Base-by-base conservation (phyloP, 345 rosid genomes). In the Noccaea bulbosa region DNA sequence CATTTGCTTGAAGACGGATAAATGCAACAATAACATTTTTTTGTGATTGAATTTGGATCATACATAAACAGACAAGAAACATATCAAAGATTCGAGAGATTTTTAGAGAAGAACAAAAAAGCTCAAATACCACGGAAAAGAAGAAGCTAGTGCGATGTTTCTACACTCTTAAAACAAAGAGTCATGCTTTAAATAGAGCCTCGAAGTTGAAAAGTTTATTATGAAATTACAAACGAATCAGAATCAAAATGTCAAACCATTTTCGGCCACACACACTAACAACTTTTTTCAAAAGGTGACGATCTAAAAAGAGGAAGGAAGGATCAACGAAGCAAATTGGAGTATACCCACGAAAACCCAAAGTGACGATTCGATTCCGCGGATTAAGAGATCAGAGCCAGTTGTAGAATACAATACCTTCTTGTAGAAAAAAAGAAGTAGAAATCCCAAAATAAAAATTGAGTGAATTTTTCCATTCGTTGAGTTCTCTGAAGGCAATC, bases 341-440 rank as follows among this genome's bases (percentile, higher is more conserved):
- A 62, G 46, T 17, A 41, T 1, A 35, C 38, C 30, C 60, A 33
- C 17, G 27, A 41, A 73, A 41, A 72, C 48, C 66, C 8, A 2
- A 62, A 61, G 69, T 9, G 49, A 43, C 27, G 57, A 69, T 75
- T 69, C 79, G 74, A 75, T 75, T 69, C 79, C 46, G 58, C 49
- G 52, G 60, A 30, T 35, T 53, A 5, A 8, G 14, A 46, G 63
- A 45, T 24, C n/a, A n/a, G 8, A 68, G 14, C 50, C 69, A 75
- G 24, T 68, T 7, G 15, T 10, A 62, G 59, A 75, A 68, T 68
- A 68, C 70, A 61, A 61, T 74, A 68, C 78, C 73, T 66, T 67
- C 38, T 58, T 56, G 11, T 2, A 20, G 22, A 20, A 20, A 20
- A 20, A 6, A 64, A 15, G 27, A 27, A 54, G n/a, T 45, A 34